Evolutionary conservation across 2,329 filamentous ascomycete genomes (phyloP).

Genomic region (Monosporascus sp.): DNA sequence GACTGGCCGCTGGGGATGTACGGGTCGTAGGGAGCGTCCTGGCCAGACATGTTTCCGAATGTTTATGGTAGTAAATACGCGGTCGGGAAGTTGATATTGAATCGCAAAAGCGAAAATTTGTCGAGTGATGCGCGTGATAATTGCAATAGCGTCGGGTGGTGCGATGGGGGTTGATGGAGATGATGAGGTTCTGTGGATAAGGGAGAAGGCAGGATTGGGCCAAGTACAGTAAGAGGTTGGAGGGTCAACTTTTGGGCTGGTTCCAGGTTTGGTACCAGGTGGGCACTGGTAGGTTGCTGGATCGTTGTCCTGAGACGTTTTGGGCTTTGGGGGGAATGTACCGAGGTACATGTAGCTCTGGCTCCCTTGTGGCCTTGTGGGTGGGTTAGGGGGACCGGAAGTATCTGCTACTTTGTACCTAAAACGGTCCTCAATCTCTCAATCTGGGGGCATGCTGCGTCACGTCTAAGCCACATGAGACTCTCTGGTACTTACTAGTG

Average conservation of each 20-base stretch:
- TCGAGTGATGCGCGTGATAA: neutral
- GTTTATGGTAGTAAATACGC: neutral
- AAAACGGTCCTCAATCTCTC: no score
- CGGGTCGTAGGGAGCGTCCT: constrained; percentile 72
- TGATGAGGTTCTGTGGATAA: neutral
- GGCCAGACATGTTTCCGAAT: constrained; percentile 43
- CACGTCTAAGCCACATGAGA: no score
- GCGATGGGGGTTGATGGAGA: neutral
- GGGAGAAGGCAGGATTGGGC: neutral
- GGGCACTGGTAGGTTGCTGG: neutral
- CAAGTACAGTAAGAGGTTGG: neutral
- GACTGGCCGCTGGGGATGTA: constrained; percentile 73
- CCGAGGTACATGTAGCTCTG: neutral
- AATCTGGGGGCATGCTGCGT: no score
- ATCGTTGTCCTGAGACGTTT: neutral
- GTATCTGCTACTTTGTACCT: neutral
- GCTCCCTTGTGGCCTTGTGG: neutral
- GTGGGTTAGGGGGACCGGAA: no score
- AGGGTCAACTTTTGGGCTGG: neutral
- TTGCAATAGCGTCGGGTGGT: neutral
- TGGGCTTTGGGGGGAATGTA: neutral
- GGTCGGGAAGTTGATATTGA: neutral
- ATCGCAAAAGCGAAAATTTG: neutral
- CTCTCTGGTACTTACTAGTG: no score
- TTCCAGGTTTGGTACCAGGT: neutral